Evolutionary conservation across 192 early-diverging fungal species (phyloP).

Genomic region (Entomortierella lignicola): DNA sequence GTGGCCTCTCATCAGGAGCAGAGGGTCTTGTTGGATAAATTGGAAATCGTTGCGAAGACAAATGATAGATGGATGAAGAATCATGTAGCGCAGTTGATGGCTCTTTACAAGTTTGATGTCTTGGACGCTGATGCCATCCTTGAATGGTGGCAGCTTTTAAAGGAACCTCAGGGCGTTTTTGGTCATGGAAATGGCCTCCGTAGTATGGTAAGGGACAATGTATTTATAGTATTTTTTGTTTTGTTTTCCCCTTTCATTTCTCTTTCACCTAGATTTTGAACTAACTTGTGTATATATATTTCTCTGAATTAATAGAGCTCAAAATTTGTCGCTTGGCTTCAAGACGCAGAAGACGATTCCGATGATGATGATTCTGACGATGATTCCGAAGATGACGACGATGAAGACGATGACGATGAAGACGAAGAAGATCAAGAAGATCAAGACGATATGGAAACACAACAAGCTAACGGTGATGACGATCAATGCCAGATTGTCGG

Average conservation of each 20-base stretch:
- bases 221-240: neutral
- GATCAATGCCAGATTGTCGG: constrained; percentile 28
- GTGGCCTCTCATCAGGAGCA: constrained; percentile 43
- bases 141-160: constrained; percentile 45
- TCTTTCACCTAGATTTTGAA: no score
- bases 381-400: constrained; percentile 5
- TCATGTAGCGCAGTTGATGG: constrained; percentile 36
- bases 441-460: constrained; percentile 1
- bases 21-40: constrained; percentile 33
- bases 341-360: constrained; percentile 41
- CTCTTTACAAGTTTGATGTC: constrained; percentile 50
- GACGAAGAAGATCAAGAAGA: constrained; percentile 22
- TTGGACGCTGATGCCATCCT: constrained; percentile 46
- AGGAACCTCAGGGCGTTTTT: constrained; percentile 41
- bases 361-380: constrained; percentile 22
- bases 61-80: constrained; percentile 30
- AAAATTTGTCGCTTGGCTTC: constrained; percentile 53
- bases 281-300: neutral
- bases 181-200: constrained; percentile 42
- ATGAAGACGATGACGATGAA: constrained; percentile 9
- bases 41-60: constrained; percentile 25
- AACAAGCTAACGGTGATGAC: neutral
- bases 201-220: constrained; percentile 31
- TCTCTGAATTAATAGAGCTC: constrained; percentile 32
- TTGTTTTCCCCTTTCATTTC: neutral